Percentiles rank a stretch among this genome's conserved stretches.
phyloP scores from a whole-genome alignment of 2,329 filamentous ascomycete genomes.

The Neopestalotiopsis sp. region DNA sequence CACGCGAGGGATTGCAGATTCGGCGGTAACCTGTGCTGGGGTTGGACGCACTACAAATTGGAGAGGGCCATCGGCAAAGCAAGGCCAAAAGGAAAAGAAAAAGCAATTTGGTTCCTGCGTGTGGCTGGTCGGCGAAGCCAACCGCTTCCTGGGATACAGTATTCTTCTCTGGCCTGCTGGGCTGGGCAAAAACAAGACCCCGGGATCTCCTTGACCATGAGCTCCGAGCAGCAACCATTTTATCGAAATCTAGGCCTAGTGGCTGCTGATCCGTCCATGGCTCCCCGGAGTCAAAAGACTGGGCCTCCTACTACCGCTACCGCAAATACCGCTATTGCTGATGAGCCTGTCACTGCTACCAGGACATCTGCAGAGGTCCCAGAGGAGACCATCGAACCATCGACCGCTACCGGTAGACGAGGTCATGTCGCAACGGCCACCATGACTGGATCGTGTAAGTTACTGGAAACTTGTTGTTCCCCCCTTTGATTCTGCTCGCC shows the following conservation, averaged over 20 bases:
- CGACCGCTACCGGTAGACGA: not conserved
- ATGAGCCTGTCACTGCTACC: conserved; percentile 22
- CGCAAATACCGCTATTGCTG: conserved; percentile 14
- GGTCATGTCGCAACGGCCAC: not conserved
- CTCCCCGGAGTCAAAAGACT: conserved; percentile 24
- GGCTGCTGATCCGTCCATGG: conserved; percentile 27
- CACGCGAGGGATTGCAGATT: not conserved
- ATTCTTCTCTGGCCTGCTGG: not conserved
- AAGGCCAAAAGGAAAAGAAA: not conserved
- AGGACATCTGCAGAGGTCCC: not conserved
- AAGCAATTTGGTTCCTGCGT: conserved; percentile 13
- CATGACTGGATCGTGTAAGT: conserved; percentile 1
- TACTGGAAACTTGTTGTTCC: not conserved
- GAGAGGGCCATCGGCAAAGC: not conserved
- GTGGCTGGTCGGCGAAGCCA: not conserved
- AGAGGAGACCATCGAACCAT: not conserved
- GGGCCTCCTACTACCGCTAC: conserved; percentile 12
- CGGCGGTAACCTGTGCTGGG: not conserved
- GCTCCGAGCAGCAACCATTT: conserved; percentile 4
- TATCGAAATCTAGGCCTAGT: conserved; percentile 28
- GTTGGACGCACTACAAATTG: not conserved
- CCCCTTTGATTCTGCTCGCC: not conserved
- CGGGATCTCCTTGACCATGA: conserved; percentile 2
- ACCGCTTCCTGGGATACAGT: not conserved
- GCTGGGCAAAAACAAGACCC: too few relatives aligned